Base-by-base conservation (phyloP, 257 asterid species). In the Jacaranda copaia region DNA sequence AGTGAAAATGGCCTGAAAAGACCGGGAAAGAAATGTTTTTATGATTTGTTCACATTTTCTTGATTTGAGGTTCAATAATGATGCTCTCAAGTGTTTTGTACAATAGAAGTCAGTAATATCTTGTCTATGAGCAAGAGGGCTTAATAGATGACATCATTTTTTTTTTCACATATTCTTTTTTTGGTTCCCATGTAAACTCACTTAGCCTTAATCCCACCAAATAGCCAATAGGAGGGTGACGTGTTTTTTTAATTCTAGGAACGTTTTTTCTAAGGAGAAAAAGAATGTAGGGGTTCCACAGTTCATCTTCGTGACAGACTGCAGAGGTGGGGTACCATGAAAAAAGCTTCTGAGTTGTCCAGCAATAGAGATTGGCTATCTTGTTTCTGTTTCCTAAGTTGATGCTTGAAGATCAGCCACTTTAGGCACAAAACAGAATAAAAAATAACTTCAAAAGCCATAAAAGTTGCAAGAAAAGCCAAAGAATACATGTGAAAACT, bases 281-380 rank as follows among this genome's bases (percentile, higher is more conserved):
- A 68, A 62, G 76, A 72, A 79, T 76, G 72, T 60, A 62, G 15
- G 58, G 56, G 45, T 57, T 79, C 61, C n/a, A 39, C 43, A 53
- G 39, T 60, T 58, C 25, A 42, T n/a, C n/a, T 16, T 70, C 38
- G 35, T 71, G 76, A 45, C 12, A 78, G 64, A 74, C 79, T 79
- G 78, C 74, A 75, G 70, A 25, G 53, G 90, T 86, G 90, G 91
- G 92, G 86, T 68, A 80, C 78, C 35, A 65, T 38, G 63, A 52
- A 81, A 79, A 55, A 80, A 62, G 81, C 51, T 36, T 71, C 72
- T 82, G 88, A 86, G 85, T 83, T 85, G 86, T 89, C 79, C 64
- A 81, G 79, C 67, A 80, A 59, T 74, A 73, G 46, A 73, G 53
- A 73, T 73, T 81, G 84, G 72, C 85, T 60, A 36, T 71, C 53